phyloP scores from a whole-genome alignment of 1,139 yeast species.

The Meyerozyma carpophila region DNA sequence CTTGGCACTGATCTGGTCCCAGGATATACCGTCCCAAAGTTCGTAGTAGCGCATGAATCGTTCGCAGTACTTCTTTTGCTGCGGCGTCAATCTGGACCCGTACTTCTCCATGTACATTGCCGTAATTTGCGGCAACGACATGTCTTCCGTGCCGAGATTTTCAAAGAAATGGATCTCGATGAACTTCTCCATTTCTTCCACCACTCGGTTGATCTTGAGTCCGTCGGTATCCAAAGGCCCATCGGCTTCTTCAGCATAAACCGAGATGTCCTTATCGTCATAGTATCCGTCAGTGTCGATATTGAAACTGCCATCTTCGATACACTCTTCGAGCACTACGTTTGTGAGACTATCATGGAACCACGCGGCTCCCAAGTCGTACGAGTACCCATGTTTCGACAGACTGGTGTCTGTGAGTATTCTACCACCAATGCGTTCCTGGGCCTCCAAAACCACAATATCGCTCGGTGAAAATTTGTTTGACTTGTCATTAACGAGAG shows the following conservation, averaged over 20 bases:
- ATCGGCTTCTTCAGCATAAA: slow-evolving; percentile 44
- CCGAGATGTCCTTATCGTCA: slow-evolving; percentile 42
- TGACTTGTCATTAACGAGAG: slow-evolving; percentile 30
- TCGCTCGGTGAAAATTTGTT: slow-evolving; percentile 28
- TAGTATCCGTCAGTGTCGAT: slow-evolving; percentile 35
- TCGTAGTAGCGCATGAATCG: slow-evolving; percentile 56
- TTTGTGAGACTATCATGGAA: slow-evolving; percentile 76
- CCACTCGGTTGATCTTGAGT: slow-evolving; percentile 31
- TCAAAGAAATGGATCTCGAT: slow-evolving; percentile 51
- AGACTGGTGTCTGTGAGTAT: slow-evolving; percentile 22
- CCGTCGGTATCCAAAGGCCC: slow-evolving; percentile 24
- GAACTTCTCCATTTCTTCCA: slow-evolving; percentile 55
- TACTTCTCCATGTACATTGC: slow-evolving; percentile 42
- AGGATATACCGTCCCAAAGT: slow-evolving; percentile 73
- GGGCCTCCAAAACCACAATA: slow-evolving; percentile 44
- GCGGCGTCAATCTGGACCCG: slow-evolving; percentile 41
- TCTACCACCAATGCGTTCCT: slow-evolving; percentile 47
- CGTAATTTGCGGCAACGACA: slow-evolving; percentile 45
- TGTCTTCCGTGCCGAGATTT: slow-evolving; percentile 39
- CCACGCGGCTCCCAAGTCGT: slow-evolving; percentile 89
- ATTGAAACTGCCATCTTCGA: slow-evolving; percentile 21
- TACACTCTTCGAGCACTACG: slow-evolving; percentile 36
- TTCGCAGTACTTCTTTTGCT: slow-evolving; percentile 47
- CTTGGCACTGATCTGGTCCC: slow-evolving; percentile 63
- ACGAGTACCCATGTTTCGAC: slow-evolving; percentile 31